phyloP scores from a whole-genome alignment of 768 basidiomycete species.

The Pilatotrama ljubarskyi region DNA sequence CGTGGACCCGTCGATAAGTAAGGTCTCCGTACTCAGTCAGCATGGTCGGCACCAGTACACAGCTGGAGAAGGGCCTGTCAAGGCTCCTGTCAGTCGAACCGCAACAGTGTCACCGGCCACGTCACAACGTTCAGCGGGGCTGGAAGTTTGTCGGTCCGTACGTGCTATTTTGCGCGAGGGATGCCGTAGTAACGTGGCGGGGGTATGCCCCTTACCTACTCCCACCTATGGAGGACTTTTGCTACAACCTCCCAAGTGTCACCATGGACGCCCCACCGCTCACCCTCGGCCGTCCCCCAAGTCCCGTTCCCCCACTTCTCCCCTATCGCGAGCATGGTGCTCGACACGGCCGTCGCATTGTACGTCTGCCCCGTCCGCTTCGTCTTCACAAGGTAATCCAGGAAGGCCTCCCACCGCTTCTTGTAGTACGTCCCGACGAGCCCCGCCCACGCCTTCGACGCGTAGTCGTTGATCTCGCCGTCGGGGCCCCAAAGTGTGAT shows the following conservation, averaged over 20 bases:
- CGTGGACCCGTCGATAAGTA: no score
- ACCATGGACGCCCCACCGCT: conserved; percentile 24
- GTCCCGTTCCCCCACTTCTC: conserved; percentile 31
- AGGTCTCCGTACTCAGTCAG: no score
- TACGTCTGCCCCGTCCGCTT: conserved; percentile 34
- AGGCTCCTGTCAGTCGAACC: no score
- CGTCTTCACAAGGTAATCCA: conserved; percentile 32
- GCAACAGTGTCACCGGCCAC: no score
- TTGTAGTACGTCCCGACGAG: conserved; percentile 40
- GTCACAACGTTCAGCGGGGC: no score
- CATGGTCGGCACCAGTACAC: no score
- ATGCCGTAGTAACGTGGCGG: no score
- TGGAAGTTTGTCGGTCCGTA: no score
- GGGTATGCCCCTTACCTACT: not conserved
- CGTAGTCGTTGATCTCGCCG: conserved; percentile 44
- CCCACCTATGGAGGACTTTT: conserved; percentile 20
- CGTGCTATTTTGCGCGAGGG: no score
- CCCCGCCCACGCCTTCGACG: conserved; percentile 45
- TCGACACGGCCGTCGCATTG: conserved; percentile 27
- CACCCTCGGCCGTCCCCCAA: conserved; percentile 20
- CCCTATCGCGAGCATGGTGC: conserved; percentile 36
- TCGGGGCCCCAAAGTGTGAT: conserved; percentile 45
- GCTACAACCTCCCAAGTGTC: conserved; percentile 28
- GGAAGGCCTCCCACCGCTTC: conserved; percentile 38
- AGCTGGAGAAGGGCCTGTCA: no score